Conservation (phyloP, 345 rosid species). For the Gossypium sturtianum region DNA sequence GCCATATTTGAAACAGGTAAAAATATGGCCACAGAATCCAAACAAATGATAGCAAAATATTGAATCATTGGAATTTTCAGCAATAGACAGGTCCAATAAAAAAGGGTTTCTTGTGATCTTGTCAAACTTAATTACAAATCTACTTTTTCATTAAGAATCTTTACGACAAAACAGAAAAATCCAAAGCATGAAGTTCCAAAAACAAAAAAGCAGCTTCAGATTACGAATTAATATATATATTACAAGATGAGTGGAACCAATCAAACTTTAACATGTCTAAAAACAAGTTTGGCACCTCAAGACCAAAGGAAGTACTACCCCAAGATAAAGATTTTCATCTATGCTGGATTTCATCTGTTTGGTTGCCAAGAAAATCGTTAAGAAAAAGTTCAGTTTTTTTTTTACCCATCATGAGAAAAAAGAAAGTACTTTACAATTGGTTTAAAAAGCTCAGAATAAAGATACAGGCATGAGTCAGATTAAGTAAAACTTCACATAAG, state of each 20-base stretch:
- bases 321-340: constrained; percentile 1
- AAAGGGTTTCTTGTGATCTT: constrained; percentile 16
- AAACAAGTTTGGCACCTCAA: background rate
- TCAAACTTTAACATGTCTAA: constrained; percentile 15
- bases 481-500: background rate
- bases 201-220: constrained; percentile 21
- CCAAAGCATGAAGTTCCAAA: constrained; percentile 66
- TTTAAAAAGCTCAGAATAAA: background rate
- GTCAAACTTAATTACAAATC: constrained; percentile 34
- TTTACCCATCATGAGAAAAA: too few species aligned
- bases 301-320: background rate
- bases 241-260: constrained; percentile 17
- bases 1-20: constrained; percentile 17
- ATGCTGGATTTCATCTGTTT: constrained; percentile 11
- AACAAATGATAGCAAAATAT: constrained; percentile 18
- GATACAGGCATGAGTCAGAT: background rate
- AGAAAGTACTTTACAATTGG: too few species aligned
- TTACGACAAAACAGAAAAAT: constrained; percentile 51
- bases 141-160: constrained; percentile 45
- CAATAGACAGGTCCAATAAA: constrained; percentile 25
- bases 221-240: constrained; percentile 10
- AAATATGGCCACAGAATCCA: constrained; percentile 17
- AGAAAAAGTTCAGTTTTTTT: background rate
- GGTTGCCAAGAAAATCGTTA: constrained; percentile 15
- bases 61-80: constrained; percentile 26